A percentile compares a stretch with the other conserved stretches of the same genome.
phyloP scores from a whole-genome alignment of 2,329 filamentous ascomycete genomes.

The Aspergillus sp. region DNA sequence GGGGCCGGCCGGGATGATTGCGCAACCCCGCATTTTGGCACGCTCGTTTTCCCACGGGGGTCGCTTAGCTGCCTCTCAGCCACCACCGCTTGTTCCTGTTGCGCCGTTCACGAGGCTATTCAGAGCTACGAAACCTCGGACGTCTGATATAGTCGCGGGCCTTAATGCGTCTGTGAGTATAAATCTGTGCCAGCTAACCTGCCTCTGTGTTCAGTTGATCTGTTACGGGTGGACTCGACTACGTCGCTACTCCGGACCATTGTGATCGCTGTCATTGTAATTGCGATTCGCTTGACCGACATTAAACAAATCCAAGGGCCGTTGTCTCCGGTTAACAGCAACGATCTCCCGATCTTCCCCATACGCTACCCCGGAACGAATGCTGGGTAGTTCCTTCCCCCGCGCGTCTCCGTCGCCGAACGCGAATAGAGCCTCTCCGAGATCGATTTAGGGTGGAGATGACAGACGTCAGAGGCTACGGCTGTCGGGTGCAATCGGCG shows the following conservation, averaged over 20 bases:
- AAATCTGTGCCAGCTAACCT: not conserved
- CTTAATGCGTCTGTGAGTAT: not conserved
- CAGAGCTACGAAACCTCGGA: not conserved
- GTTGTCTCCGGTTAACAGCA: not conserved
- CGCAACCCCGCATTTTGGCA: constrained; percentile 5
- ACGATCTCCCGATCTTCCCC: not conserved
- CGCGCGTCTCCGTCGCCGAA: not conserved
- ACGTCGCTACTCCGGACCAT: not conserved
- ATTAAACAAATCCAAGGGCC: not conserved
- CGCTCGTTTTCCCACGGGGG: constrained; percentile 3
- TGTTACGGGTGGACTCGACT: not conserved
- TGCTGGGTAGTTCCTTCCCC: not conserved
- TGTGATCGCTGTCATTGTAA: not conserved
- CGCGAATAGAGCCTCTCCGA: not conserved
- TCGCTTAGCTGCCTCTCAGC: not conserved
- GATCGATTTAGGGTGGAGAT: not conserved
- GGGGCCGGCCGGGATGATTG: not conserved
- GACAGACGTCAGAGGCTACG: not conserved
- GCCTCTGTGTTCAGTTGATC: not conserved
- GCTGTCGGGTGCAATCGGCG: not conserved
- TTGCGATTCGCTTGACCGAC: not conserved
- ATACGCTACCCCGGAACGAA: not conserved
- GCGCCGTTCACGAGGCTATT: not conserved
- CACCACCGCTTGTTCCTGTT: not conserved
- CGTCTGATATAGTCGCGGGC: no score